Percentiles rank a stretch among this genome's conserved stretches.
Evolutionary conservation across 1,284 basidiomycete species (phyloP).

Genomic region (Violaceomyces palustris): DNA sequence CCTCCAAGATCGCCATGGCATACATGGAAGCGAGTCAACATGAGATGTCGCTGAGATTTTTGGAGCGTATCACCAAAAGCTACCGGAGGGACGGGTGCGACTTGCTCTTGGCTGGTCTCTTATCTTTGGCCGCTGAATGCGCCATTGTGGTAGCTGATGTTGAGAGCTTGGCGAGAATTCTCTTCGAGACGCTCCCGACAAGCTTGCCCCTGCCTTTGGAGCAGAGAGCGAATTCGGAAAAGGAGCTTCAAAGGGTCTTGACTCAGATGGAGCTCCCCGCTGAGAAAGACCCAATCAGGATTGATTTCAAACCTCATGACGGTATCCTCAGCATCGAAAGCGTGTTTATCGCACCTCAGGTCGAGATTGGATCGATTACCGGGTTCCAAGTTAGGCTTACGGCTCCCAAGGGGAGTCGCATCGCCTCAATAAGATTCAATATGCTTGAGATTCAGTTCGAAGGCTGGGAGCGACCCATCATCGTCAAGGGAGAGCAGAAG

Average conservation of each 20-base stretch:
- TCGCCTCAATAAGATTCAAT: neutral
- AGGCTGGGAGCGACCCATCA: neutral
- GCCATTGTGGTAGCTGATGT: slow-evolving; percentile 10
- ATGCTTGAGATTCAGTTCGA: neutral
- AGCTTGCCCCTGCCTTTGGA: too few relatives aligned
- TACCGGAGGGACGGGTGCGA: slow-evolving; percentile 23
- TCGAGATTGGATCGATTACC: slow-evolving; percentile 1
- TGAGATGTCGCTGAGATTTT: slow-evolving; percentile 35
- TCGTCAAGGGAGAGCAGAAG: too few relatives aligned
- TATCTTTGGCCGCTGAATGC: slow-evolving; percentile 14
- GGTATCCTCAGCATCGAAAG: slow-evolving; percentile 3
- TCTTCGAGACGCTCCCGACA: slow-evolving; percentile 13
- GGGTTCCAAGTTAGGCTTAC: slow-evolving; percentile 5
- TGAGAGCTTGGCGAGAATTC: slow-evolving; percentile 2
- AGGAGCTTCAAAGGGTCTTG: too few relatives aligned
- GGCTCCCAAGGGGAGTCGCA: neutral
- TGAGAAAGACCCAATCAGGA: too few relatives aligned
- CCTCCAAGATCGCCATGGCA: slow-evolving; percentile 27
- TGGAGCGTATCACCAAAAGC: slow-evolving; percentile 33
- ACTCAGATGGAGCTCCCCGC: too few relatives aligned
- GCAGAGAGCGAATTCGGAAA: neutral
- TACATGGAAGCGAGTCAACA: slow-evolving; percentile 24
- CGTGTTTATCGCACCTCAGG: neutral
- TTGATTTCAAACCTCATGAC: too few relatives aligned
- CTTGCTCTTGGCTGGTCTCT: slow-evolving; percentile 4